Conservation (phyloP, 371 early-diverging fungal species). For the Rhizopus arrhizus region DNA sequence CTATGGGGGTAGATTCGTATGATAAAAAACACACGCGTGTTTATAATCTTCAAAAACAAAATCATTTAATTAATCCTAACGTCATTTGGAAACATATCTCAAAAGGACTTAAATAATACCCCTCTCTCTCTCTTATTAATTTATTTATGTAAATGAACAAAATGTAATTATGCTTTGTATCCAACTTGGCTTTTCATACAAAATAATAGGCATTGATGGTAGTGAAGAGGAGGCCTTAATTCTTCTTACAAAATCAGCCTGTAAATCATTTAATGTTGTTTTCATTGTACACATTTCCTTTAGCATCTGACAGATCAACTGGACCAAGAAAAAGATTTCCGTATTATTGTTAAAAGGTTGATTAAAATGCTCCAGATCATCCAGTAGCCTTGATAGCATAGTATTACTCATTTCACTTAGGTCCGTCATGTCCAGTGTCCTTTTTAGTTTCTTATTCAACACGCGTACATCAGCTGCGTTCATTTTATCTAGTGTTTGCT, state of each 20-base stretch:
- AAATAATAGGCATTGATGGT: background rate
- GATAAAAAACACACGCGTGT: background rate
- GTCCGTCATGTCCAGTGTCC: slow-evolving; percentile 71
- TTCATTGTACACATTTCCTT: slow-evolving; percentile 60
- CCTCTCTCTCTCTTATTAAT: background rate
- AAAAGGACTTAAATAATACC: background rate
- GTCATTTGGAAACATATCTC: background rate
- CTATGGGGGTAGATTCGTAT: background rate
- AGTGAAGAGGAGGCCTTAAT: slow-evolving; percentile 33
- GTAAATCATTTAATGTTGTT: slow-evolving; percentile 65
- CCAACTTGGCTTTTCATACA: slow-evolving; percentile 1
- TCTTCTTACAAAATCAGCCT: slow-evolving; percentile 64
- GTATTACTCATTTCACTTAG: slow-evolving; percentile 72
- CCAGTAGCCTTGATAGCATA: slow-evolving; percentile 63
- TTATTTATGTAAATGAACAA: slow-evolving; percentile 1
- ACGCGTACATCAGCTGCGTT: slow-evolving; percentile 59
- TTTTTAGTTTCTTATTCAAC: slow-evolving; percentile 56
- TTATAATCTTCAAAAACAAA: background rate
- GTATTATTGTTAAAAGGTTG: slow-evolving; percentile 13
- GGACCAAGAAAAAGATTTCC: slow-evolving; percentile 58
- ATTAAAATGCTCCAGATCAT: slow-evolving; percentile 55
- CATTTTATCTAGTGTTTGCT: slow-evolving; percentile 49
- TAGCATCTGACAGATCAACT: slow-evolving; percentile 60
- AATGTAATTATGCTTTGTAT: slow-evolving; percentile 1
- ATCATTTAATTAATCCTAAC: background rate